Percentiles rank a stretch among this genome's conserved stretches.
These are phyloP conservation scores for Lizonia empirigonia DNA, from an alignment of 2,329 filamentous ascomycete genomes.

Conservation along the genomic window DNA sequence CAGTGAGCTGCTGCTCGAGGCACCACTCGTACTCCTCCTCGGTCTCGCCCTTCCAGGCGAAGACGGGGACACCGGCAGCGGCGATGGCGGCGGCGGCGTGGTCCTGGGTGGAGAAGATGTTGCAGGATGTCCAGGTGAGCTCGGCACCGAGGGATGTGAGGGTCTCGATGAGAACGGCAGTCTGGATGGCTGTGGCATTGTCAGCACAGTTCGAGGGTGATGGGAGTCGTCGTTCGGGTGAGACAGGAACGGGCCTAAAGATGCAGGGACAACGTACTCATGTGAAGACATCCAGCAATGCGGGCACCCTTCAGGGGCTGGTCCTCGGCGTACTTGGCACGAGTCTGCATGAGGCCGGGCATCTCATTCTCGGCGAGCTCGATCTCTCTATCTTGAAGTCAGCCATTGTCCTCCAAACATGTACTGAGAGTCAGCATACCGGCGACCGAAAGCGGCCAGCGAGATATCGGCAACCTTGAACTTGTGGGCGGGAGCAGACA, in stretches of 20 bases:
- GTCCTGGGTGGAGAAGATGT: conserved; percentile 99
- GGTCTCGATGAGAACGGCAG: conserved; percentile 98
- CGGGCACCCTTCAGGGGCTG: conserved; percentile 94
- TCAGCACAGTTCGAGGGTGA: neutral
- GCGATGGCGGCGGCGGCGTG: conserved; percentile 98
- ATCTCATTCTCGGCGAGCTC: conserved; percentile 92
- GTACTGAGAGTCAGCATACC: conserved; percentile 47
- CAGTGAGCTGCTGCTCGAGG: conserved; percentile 93
- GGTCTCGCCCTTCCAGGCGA: conserved; percentile 87
- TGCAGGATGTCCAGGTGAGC: conserved; percentile 98
- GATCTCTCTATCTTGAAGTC: conserved; percentile 66
- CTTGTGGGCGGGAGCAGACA: conserved; percentile 82
- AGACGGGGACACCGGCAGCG: conserved; percentile 87
- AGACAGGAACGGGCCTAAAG: conserved; percentile 7
- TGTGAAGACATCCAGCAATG: conserved; percentile 98
- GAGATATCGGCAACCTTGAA: conserved; percentile 99
- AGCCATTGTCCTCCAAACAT: neutral
- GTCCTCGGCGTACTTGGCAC: conserved; percentile 86
- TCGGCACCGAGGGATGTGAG: conserved; percentile 92
- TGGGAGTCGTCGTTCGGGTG: conserved; percentile 14
- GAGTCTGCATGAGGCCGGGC: conserved; percentile 96
- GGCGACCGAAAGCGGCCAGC: conserved; percentile 96
- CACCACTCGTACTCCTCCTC: conserved; percentile 99
- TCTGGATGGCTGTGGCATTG: conserved; percentile 77
- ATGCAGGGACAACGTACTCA: conserved; percentile 65